Percentiles rank a stretch among this genome's conserved stretches.
phyloP scores from a whole-genome alignment of 2,329 filamentous ascomycete genomes.

The Rutstroemia sp. region DNA sequence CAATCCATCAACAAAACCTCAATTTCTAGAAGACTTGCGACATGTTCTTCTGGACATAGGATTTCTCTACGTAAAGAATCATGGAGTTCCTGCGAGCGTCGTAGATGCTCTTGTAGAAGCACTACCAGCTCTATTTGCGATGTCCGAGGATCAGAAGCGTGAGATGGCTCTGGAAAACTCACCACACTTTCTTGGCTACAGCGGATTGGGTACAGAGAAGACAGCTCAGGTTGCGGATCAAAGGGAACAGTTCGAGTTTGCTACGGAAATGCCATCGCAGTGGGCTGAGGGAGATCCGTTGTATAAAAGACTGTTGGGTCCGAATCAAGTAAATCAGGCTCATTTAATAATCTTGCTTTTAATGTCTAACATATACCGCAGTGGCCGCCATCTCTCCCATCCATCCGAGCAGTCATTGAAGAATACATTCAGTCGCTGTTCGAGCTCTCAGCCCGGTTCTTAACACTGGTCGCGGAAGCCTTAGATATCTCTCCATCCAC shows the following conservation, averaged over 20 bases:
- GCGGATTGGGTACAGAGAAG: constrained; percentile 1
- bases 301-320: not conserved
- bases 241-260: constrained; percentile 7
- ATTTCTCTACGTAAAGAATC: constrained; percentile 6
- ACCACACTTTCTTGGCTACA: constrained; percentile 4
- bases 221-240: constrained; percentile 4
- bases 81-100: not conserved
- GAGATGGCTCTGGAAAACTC: not conserved
- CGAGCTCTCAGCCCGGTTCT: not conserved
- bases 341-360: not conserved
- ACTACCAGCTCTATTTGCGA: not conserved
- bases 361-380: not conserved
- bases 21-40: constrained; percentile 1
- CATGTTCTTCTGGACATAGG: constrained; percentile 3
- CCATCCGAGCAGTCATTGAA: not conserved
- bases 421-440: not conserved
- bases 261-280: not conserved
- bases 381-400: constrained; percentile 3
- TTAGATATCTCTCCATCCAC: not conserved
- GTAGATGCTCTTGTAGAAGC: not conserved
- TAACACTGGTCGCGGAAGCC: constrained; percentile 2
- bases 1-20: not conserved
- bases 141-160: not conserved
- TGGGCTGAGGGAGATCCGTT: constrained; percentile 7
- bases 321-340: constrained; percentile 3